phyloP scores from a whole-genome alignment of 192 early-diverging fungal genomes.

The Rhizophlyctis rosea region DNA sequence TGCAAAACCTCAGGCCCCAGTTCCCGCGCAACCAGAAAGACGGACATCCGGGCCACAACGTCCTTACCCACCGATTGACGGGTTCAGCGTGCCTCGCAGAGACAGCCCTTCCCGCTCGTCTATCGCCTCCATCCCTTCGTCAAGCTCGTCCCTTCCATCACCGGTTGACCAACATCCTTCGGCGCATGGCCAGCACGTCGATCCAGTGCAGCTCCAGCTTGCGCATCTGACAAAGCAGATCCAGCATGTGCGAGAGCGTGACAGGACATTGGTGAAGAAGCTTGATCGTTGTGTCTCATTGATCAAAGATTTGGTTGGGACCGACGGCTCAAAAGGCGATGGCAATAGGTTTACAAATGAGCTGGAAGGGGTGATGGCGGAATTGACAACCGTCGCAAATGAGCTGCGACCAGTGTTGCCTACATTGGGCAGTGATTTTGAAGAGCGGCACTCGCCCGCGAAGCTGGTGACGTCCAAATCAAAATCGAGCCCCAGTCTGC shows the following conservation, averaged over 20 bases:
- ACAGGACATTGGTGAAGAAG: conserved; percentile 5
- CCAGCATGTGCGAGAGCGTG: conserved; percentile 4
- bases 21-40: neutral
- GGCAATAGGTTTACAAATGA: no score
- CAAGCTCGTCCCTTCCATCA: neutral
- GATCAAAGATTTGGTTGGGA: neutral
- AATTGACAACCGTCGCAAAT: neutral
- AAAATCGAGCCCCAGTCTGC: no score
- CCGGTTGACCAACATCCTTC: neutral
- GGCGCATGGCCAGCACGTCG: neutral
- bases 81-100: no score
- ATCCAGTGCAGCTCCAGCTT: conserved; percentile 4
- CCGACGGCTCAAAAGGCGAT: no score
- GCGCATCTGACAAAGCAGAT: conserved; percentile 7
- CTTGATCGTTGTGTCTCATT: neutral
- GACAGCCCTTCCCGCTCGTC: neutral
- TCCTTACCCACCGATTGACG: neutral
- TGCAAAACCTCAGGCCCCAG: neutral
- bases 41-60: neutral
- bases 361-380: neutral
- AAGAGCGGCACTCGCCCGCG: no score
- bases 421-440: no score
- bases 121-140: neutral
- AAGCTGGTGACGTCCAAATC: no score
- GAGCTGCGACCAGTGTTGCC: neutral